phyloP scores from a whole-genome alignment of 768 basidiomycete genomes.

The Pisolithus orientalis region DNA sequence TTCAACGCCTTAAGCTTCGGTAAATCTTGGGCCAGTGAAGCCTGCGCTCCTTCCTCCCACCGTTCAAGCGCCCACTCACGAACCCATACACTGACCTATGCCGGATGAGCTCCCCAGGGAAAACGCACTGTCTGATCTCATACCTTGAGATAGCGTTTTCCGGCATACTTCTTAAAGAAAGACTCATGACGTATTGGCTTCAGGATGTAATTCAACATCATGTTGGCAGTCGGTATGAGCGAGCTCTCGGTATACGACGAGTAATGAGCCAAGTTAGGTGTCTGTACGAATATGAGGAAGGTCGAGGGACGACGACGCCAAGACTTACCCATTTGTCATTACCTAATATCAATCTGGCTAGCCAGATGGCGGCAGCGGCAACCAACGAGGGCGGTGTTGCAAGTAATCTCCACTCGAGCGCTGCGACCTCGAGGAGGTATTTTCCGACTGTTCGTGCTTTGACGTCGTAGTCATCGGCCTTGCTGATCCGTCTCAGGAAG shows the following conservation, averaged over 20 bases:
- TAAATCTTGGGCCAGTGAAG: conserved; percentile 56
- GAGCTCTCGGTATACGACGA: conserved; percentile 78
- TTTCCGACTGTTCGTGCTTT: conserved; percentile 84
- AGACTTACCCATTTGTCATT: conserved; percentile 78
- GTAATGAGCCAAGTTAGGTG: conserved; percentile 81
- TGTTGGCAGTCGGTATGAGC: conserved; percentile 71
- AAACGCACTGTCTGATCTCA: conserved; percentile 6
- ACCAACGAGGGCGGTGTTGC: conserved; percentile 68
- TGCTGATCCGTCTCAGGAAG: conserved; percentile 83
- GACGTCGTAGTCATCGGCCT: conserved; percentile 88
- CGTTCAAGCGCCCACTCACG: conserved; percentile 78
- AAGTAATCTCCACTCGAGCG: conserved; percentile 76
- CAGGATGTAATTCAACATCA: conserved; percentile 86
- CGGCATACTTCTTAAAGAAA: conserved; percentile 85
- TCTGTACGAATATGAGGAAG: conserved; percentile 38
- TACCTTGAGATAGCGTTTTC: conserved; percentile 81
- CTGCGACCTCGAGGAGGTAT: conserved; percentile 83
- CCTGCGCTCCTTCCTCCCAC: conserved; percentile 59
- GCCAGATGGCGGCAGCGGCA: conserved; percentile 83
- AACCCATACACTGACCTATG: conserved; percentile 75
- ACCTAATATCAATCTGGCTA: conserved; percentile 75
- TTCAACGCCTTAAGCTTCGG: conserved; percentile 53
- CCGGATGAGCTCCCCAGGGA: background rate
- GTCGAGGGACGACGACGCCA: background rate
- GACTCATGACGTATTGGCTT: conserved; percentile 66